Conservation (phyloP, 805 yeast genomes). For the Spathaspora gorwiae region DNA sequence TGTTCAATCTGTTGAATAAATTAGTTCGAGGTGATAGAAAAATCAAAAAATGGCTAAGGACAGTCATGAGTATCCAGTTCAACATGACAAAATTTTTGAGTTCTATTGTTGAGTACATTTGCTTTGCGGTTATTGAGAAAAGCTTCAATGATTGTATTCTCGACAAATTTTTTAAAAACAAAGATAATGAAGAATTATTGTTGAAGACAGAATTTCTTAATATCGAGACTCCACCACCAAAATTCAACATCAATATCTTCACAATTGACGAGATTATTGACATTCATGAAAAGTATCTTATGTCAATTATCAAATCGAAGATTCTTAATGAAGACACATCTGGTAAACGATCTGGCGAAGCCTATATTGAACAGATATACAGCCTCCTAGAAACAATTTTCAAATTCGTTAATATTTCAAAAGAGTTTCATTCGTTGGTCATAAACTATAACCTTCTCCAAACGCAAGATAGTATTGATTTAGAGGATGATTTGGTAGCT, state of each 20-base stretch:
- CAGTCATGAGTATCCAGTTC: slow-evolving; percentile 33
- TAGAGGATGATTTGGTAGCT: slow-evolving; percentile 10
- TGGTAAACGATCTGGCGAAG: slow-evolving; percentile 26
- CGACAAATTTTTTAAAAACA: slow-evolving; percentile 5
- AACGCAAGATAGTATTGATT: slow-evolving; percentile 5
- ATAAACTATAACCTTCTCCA: slow-evolving; percentile 26
- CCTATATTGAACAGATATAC: slow-evolving; percentile 31
- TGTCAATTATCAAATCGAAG: slow-evolving; percentile 25
- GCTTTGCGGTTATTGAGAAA: slow-evolving; percentile 44
- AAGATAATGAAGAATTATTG: slow-evolving; percentile 2
- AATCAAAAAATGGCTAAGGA: slow-evolving; percentile 26
- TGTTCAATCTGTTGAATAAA: slow-evolving; percentile 19
- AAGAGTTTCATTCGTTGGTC: slow-evolving; percentile 27
- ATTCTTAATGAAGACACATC: slow-evolving; percentile 24
- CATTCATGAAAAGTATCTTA: slow-evolving; percentile 29
- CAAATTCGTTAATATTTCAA: slow-evolving; percentile 29
- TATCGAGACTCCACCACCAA: neutral
- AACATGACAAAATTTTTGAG: slow-evolving; percentile 40
- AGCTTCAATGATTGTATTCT: slow-evolving; percentile 25
- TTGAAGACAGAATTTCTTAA: slow-evolving; percentile 2
- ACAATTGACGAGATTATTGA: slow-evolving; percentile 48
- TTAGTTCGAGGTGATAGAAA: slow-evolving; percentile 21
- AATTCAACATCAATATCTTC: slow-evolving; percentile 21
- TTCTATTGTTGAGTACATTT: slow-evolving; percentile 36
- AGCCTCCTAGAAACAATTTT: slow-evolving; percentile 25